Evolutionary conservation across 192 early-diverging fungal genomes (phyloP).

Genomic region (Coemansia sp.): DNA sequence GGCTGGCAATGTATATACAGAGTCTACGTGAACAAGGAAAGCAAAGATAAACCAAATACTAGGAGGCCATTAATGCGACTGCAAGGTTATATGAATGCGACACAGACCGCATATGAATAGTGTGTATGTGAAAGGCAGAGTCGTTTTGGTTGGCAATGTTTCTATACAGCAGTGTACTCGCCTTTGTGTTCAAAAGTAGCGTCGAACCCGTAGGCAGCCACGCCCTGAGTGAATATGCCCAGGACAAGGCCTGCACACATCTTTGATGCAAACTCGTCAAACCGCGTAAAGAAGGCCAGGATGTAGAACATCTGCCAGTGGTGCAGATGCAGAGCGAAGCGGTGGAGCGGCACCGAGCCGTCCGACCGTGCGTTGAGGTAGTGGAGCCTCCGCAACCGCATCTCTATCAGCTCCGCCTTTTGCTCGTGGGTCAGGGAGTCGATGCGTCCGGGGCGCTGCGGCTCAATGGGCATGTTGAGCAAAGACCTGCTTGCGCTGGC

Average conservation of each 20-base stretch:
- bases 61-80: too few relatives aligned
- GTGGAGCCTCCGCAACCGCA: constrained; percentile 13
- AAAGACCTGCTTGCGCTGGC: not conserved
- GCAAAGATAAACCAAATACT: too few relatives aligned
- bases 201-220: constrained; percentile 60
- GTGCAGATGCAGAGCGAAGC: constrained; percentile 61
- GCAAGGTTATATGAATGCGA: too few relatives aligned
- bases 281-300: constrained; percentile 76
- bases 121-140: not conserved
- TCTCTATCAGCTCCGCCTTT: constrained; percentile 16
- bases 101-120: too few relatives aligned
- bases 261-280: constrained; percentile 63
- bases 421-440: constrained; percentile 17
- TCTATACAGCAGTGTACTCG: too few relatives aligned
- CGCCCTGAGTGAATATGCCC: constrained; percentile 71
- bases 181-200: constrained; percentile 45
- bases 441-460: constrained; percentile 4
- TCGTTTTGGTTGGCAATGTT: too few relatives aligned
- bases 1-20: too few relatives aligned
- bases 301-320: constrained; percentile 85
- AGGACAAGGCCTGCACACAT: constrained; percentile 66
- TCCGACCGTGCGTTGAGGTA: constrained; percentile 23
- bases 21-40: too few relatives aligned
- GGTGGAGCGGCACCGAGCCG: constrained; percentile 16
- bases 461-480: constrained; percentile 28